Base-by-base conservation (phyloP, 2,329 filamentous ascomycete species). In the Aspergillus caelatus region DNA sequence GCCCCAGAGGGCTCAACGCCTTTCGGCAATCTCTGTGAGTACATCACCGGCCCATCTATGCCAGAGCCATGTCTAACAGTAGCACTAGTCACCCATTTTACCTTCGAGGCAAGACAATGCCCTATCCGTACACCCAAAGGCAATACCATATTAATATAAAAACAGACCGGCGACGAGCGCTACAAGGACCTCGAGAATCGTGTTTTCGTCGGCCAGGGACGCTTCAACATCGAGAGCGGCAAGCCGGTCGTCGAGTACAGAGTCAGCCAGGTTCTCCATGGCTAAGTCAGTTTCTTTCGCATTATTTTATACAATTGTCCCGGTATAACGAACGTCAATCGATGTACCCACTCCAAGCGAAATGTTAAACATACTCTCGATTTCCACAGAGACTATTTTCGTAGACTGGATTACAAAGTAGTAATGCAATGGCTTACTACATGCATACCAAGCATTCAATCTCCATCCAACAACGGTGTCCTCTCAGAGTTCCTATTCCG, bases 201-300 rank as follows among this genome's bases (percentile, higher is more conserved):
- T 3, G 71, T 79, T 3, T 81, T 80, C 61, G 78, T 81, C 30
- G 80, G 71, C 4, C 70, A 77, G 41, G 80, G 79, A 14, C 76
- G 74, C 11, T 80, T 82, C 69, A 69, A 72, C n/a, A 67, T 75
- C 23, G 72, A 78, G 64, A 70, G 74, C 63, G 79, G 72, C 21
- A 74, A 78, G 65, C 71, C 72, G 0, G 69, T 78, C 39, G 79
- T 81, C 21, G 79, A 81, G 67, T 82, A 81, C 64, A 76, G 77
- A 52, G 74, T 82, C 61, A 77, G 79, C 65, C 74, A 77, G 70
- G 76, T 79, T 53, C 59, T 73, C 55, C 65, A 70, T 43, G 70
- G 64, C 23, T 73, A 60, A 66, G 32, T 19, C 19, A 12, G n/a
- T 41, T 52, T 32, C 28, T 9, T 54, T 36, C 52, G 21, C 14